Evolutionary conservation across 1,284 basidiomycete genomes (phyloP).

Genomic region (Albatrellus sp.): DNA sequence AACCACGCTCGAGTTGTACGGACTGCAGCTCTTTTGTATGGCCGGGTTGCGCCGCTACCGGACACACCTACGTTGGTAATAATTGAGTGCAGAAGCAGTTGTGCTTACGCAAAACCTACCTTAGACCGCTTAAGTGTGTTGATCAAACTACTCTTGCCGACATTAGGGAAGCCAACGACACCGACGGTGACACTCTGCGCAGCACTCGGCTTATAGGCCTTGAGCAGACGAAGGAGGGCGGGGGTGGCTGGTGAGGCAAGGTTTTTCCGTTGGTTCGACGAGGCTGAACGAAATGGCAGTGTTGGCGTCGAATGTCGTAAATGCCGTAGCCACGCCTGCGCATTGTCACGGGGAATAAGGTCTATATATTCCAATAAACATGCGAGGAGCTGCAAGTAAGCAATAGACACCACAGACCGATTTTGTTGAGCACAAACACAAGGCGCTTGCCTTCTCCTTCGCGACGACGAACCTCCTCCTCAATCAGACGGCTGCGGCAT

Average conservation of each 20-base stretch:
- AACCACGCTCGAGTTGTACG: constrained; percentile 84
- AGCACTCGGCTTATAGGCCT: constrained; percentile 60
- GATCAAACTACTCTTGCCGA: constrained; percentile 92
- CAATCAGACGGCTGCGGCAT: constrained; percentile 75
- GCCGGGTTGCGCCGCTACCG: constrained; percentile 20
- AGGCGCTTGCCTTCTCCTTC: constrained; percentile 82
- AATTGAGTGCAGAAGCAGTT: background rate
- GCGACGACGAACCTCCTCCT: constrained; percentile 79
- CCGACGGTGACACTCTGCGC: constrained; percentile 77
- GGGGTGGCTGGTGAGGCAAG: constrained; percentile 72
- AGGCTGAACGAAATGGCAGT: constrained; percentile 86
- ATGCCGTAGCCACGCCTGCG: constrained; percentile 84
- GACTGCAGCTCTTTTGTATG: constrained; percentile 94
- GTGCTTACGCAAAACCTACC: constrained; percentile 28
- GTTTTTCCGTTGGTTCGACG: constrained; percentile 69
- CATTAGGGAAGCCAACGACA: constrained; percentile 95
- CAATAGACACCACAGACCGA: constrained; percentile 49
- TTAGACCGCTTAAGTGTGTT: constrained; percentile 88
- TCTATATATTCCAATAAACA: constrained; percentile 47
- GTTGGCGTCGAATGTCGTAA: constrained; percentile 89
- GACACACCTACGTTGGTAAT: constrained; percentile 6
- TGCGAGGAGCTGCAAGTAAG: background rate
- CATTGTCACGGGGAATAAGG: constrained; percentile 76
- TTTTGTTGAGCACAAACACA: constrained; percentile 87
- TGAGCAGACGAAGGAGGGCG: constrained; percentile 77